phyloP scores from a whole-genome alignment of 1,284 basidiomycete species.

The Ceratobasidium sp. region DNA sequence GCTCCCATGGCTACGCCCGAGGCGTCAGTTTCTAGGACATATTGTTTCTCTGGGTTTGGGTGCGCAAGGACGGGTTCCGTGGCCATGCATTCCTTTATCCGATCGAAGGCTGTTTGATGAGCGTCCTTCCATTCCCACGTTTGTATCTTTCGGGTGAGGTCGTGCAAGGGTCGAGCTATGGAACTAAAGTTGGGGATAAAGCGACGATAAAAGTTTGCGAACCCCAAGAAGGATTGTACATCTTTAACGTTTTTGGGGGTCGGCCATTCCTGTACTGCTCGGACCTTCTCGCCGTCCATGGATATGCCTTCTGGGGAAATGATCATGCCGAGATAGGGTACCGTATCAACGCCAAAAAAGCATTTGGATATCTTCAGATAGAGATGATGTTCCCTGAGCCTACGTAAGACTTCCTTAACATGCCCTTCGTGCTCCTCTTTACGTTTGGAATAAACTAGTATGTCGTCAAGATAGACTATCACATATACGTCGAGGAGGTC shows the following conservation, averaged over 20 bases:
- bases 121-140: constrained; percentile 44
- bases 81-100: constrained; percentile 46
- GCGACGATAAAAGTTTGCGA: constrained; percentile 53
- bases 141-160: constrained; percentile 46
- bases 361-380: not conserved
- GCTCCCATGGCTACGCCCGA: constrained; percentile 39
- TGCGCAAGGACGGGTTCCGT: constrained; percentile 11
- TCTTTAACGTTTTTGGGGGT: constrained; percentile 51
- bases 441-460: constrained; percentile 10
- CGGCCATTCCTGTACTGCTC: constrained; percentile 56
- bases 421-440: constrained; percentile 50
- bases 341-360: not conserved
- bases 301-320: constrained; percentile 52
- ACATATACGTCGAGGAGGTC: constrained; percentile 49
- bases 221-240: constrained; percentile 54
- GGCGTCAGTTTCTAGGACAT: constrained; percentile 32
- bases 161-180: constrained; percentile 50
- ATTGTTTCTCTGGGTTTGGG: constrained; percentile 16
- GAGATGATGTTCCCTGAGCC: constrained; percentile 48
- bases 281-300: constrained; percentile 59
- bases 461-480: constrained; percentile 44
- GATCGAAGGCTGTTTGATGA: constrained; percentile 49
- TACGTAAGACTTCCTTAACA: constrained; percentile 54
- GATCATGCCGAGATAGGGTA: constrained; percentile 47
- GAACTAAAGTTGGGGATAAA: constrained; percentile 51